Conservation (phyloP, 2,329 filamentous ascomycete genomes). For the Thielaviopsis euricoi region DNA sequence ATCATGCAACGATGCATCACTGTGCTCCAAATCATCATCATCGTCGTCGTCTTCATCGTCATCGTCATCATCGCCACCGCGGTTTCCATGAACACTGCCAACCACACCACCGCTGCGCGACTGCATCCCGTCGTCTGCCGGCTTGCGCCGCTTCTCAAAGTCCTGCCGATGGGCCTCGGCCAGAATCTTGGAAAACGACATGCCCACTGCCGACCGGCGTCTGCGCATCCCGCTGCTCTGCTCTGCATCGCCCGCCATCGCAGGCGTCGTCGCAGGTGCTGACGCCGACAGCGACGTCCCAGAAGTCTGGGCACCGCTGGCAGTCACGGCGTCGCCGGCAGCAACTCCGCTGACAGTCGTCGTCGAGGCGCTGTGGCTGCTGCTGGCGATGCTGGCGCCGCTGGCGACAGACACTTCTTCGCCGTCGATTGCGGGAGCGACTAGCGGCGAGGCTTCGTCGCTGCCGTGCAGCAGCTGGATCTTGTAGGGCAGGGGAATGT, state of each 20-base stretch:
- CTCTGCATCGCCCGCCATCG: constrained; percentile 2
- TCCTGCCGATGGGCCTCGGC: constrained; percentile 78
- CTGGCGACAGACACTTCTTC: constrained; percentile 3
- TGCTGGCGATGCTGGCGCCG: neutral
- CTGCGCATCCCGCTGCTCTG: constrained; percentile 15
- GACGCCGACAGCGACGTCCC: neutral
- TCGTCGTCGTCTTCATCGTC: constrained; percentile 18
- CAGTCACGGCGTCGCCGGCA: too few species aligned
- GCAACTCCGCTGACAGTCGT: neutral
- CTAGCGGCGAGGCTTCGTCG: constrained; percentile 7
- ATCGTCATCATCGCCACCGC: constrained; percentile 13
- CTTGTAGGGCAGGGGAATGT: constrained; percentile 72
- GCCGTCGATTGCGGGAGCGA: neutral
- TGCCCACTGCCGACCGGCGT: constrained; percentile 18
- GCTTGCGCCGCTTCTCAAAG: constrained; percentile 61
- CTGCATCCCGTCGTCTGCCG: constrained; percentile 13
- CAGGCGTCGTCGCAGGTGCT: constrained; percentile 14
- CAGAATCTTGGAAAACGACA: constrained; percentile 45
- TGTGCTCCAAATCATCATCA: constrained; percentile 17
- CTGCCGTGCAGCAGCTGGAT: constrained; percentile 26
- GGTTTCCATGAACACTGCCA: too few species aligned
- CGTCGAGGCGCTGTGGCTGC: too few species aligned
- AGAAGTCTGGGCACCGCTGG: neutral
- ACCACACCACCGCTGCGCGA: constrained; percentile 16
- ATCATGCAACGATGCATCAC: neutral